A percentile compares a stretch with the other conserved stretches of the same genome.
phyloP scores from a whole-genome alignment of 2,329 filamentous ascomycete species.

The Pseudocercospora fijiensis region DNA sequence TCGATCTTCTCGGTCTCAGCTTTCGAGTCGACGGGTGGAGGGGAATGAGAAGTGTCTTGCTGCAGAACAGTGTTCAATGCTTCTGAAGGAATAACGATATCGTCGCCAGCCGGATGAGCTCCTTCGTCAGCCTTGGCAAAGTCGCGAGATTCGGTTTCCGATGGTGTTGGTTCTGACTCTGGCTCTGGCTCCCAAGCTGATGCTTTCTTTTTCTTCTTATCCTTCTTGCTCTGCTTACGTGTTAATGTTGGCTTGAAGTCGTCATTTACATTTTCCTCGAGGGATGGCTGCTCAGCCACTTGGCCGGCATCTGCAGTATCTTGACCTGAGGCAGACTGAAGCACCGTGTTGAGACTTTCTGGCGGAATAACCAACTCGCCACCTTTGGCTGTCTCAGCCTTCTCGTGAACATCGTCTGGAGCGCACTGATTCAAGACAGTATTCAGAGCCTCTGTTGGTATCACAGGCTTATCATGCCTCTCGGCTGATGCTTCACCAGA shows the following conservation, averaged over 20 bases:
- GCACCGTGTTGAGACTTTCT: background rate
- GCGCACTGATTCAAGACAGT: background rate
- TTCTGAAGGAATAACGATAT: background rate
- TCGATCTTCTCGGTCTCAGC: background rate
- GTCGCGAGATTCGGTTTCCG: background rate
- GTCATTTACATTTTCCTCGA: background rate
- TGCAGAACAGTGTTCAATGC: background rate
- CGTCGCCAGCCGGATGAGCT: background rate
- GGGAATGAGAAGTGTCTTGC: background rate
- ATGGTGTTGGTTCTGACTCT: background rate
- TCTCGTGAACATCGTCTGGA: background rate
- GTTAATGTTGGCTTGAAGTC: constrained; percentile 13
- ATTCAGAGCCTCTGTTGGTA: background rate
- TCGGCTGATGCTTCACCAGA: background rate
- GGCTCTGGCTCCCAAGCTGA: constrained; percentile 1
- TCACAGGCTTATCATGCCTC: background rate
- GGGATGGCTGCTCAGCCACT: background rate
- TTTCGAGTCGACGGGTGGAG: background rate
- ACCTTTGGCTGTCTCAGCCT: background rate
- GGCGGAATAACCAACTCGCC: background rate
- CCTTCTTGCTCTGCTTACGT: constrained; percentile 29
- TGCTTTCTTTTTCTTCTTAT: constrained; percentile 25
- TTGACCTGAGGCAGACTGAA: background rate
- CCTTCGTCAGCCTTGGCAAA: background rate
- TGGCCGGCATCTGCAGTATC: background rate